Base-by-base conservation (phyloP, 2,329 filamentous ascomycete species). In the Neofusicoccum cordaticola region DNA sequence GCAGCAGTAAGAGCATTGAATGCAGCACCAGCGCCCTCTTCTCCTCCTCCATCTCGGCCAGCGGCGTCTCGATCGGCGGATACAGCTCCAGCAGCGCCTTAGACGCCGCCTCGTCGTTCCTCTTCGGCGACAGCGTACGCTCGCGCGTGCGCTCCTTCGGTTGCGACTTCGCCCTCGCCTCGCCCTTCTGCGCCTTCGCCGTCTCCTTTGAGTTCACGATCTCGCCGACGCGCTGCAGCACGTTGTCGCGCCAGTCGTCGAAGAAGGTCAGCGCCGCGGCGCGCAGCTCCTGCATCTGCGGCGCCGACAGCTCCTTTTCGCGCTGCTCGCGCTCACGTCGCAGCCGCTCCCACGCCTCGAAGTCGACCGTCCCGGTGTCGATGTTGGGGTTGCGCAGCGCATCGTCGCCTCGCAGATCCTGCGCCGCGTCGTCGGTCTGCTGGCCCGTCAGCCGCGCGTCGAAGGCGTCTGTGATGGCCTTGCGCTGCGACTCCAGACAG, bases 171-270 rank as follows among this genome's bases (percentile, higher is more conserved):
- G 60, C 42, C 27, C 8, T 22, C 2, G 52, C 71, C 6, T 71
- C 51, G 65, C 78, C 67, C 73, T 75, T 69, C 67, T 75, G 70
- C 64, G 71, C 70, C 47, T 71, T 61, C 5, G 71, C 73, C 37
- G 68, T 68, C 45, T 77, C 71, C 34, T 71, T 70, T 4, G 77
- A 72, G 66, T 80, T 80, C 52, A 84, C 74, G 41, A 92, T 85
- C 69, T 95, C 89, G 17, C 87, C 86, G 27, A 96, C 80, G 13
- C 93, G 86, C 64, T 86, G 83, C 45, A 91, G 80, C 9, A 97
- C 85, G 12, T 82, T 81, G 5, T 86, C 83, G 70, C 91, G 86
- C 94, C 94, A 98, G 68, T 92, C 89, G 65, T 90, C 87, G 73
- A 94, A 96, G 73, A 89, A 88, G 6, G 83, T 79, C 4, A 96